These are phyloP conservation scores for Stellera chamaejasme DNA, from an alignment of 345 rosid genomes.

Conservation along the genomic window DNA sequence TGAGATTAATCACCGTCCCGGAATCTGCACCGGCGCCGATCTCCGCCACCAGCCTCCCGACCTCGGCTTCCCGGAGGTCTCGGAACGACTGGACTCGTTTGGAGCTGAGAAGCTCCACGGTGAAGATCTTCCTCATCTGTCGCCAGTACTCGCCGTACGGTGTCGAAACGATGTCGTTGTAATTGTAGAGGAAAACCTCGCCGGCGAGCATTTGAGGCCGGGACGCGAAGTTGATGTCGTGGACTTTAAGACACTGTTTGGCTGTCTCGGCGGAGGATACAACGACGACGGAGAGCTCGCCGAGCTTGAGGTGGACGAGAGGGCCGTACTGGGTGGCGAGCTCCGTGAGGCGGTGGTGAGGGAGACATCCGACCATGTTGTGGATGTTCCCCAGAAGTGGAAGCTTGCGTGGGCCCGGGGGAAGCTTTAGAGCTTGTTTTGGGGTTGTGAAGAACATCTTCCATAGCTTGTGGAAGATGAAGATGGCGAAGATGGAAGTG, in stretches of 20 bases:
- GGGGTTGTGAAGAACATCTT: too few species aligned
- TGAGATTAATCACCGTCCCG: too few species aligned
- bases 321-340: conserved; percentile 22
- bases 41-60: conserved; percentile 4
- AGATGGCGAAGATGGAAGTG: too few species aligned
- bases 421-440: too few species aligned
- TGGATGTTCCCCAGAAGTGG: conserved; percentile 19
- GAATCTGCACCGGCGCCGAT: neutral
- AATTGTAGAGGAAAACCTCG: conserved; percentile 8
- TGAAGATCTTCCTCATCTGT: conserved; percentile 13
- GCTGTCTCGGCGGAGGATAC: conserved; percentile 20
- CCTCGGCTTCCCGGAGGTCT: conserved; percentile 17
- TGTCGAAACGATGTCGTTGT: conserved; percentile 1
- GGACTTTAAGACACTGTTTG: conserved; percentile 18
- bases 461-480: too few species aligned
- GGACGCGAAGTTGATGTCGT: conserved; percentile 19
- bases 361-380: conserved; percentile 15
- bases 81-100: conserved; percentile 14
- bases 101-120: conserved; percentile 10
- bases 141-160: conserved; percentile 20
- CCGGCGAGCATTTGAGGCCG: conserved; percentile 10
- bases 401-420: too few species aligned
- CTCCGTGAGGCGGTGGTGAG: conserved; percentile 15
- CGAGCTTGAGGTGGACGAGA: conserved; percentile 22
- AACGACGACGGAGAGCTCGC: conserved; percentile 17